Percentiles rank a stretch among this genome's conserved stretches.
phyloP scores from a whole-genome alignment of 225 moss, liverwort and hornwort species.

The Rhytidiadelphus loreus region DNA sequence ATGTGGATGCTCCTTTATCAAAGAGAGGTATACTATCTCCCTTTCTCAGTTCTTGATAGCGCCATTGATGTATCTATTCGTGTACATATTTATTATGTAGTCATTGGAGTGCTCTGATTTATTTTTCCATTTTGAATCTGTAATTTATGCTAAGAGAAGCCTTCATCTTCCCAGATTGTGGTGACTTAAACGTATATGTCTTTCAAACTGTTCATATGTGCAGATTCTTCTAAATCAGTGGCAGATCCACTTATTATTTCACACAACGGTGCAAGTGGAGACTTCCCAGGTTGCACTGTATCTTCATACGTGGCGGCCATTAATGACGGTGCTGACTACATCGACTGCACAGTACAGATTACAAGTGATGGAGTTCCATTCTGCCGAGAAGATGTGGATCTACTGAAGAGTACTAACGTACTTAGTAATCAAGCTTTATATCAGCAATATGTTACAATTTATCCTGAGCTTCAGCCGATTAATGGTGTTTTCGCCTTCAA shows the following conservation, averaged over 20 bases:
- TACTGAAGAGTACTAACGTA: constrained; percentile 41
- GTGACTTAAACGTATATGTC: not conserved
- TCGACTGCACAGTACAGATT: constrained; percentile 87
- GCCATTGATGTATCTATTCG: not conserved
- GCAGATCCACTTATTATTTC: constrained; percentile 26
- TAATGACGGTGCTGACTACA: constrained; percentile 71
- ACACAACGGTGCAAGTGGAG: constrained; percentile 90
- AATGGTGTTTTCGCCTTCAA: constrained; percentile 58
- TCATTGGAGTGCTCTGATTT: not conserved
- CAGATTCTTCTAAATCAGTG: constrained; percentile 16
- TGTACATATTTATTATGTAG: not conserved
- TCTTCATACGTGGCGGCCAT: constrained; percentile 64
- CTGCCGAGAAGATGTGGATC: constrained; percentile 54
- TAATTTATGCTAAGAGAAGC: not conserved
- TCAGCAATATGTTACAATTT: not conserved
- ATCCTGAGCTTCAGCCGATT: constrained; percentile 13
- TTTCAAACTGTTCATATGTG: not conserved
- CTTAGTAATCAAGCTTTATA: not conserved
- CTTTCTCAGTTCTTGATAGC: not conserved
- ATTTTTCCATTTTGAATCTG: not conserved
- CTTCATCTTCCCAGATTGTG: not conserved
- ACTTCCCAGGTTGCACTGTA: constrained; percentile 66
- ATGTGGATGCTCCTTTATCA: constrained; percentile 18
- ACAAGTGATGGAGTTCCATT: constrained; percentile 64
- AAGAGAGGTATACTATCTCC: constrained; percentile 24